Conservation (phyloP, 208 protist species). For the Trypanosoma cruzi region DNA sequence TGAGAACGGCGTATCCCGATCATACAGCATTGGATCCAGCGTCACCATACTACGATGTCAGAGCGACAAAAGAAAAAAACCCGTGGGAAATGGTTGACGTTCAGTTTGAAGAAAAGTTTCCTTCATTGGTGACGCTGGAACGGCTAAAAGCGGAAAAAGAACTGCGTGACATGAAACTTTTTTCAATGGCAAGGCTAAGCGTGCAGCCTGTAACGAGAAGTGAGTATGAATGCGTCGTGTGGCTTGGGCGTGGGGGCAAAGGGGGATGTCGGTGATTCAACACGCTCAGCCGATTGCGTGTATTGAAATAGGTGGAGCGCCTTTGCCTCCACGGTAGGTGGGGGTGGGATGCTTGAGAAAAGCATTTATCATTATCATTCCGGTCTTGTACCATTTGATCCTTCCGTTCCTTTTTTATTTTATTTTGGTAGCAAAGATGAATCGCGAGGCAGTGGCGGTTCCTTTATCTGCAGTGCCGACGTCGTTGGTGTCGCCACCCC, state of each 20-base stretch:
- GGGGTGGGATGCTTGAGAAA: background rate
- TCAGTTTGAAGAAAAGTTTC: constrained; percentile 69
- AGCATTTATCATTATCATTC: background rate
- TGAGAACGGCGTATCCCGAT: constrained; percentile 62
- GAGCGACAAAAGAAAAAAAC: constrained; percentile 64
- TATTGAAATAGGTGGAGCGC: background rate
- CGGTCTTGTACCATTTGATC: background rate
- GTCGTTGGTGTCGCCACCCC: constrained; percentile 5
- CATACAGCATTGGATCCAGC: constrained; percentile 75
- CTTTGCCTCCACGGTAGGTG: background rate
- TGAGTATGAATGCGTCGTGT: constrained; percentile 70
- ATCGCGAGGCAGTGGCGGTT: background rate
- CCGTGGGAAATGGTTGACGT: constrained; percentile 90
- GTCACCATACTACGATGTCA: constrained; percentile 75
- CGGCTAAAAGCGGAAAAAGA: constrained; percentile 53
- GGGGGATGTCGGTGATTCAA: background rate
- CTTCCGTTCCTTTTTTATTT: background rate
- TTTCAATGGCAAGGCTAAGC: constrained; percentile 68
- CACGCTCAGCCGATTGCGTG: background rate
- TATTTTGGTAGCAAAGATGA: constrained; percentile 3
- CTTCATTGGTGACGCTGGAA: constrained; percentile 48
- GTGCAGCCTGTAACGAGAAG: constrained; percentile 65
- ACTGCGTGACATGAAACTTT: constrained; percentile 70
- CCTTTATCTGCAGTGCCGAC: background rate
- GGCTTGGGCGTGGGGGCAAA: constrained; percentile 24